These are phyloP conservation scores for Turnera subulata DNA, from an alignment of 345 rosid genomes.

Conservation along the genomic window DNA sequence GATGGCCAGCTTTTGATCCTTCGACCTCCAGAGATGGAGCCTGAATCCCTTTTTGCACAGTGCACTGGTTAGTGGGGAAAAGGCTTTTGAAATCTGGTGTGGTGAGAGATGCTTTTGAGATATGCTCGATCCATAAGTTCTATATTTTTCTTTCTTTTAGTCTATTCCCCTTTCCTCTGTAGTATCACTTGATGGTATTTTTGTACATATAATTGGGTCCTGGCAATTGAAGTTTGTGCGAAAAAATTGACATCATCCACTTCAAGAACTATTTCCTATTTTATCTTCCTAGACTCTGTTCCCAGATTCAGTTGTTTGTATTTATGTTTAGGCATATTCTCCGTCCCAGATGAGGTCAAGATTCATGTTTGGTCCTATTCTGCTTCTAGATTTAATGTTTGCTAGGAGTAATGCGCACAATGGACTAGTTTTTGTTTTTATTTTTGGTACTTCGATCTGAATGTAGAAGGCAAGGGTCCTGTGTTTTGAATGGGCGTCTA, in stretches of 20 bases:
- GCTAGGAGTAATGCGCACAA: no score
- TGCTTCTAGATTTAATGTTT: no score
- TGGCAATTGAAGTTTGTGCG: conserved; percentile 17
- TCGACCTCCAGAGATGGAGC: not conserved
- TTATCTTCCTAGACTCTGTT: not conserved
- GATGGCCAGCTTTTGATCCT: not conserved
- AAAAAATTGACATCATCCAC: conserved; percentile 1
- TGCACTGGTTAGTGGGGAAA: conserved; percentile 3
- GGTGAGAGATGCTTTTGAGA: not conserved
- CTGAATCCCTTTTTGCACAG: not conserved
- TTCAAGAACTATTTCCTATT: not conserved
- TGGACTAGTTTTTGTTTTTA: no score
- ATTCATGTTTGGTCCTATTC: not conserved
- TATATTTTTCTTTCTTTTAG: not conserved
- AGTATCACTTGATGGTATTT: conserved; percentile 9
- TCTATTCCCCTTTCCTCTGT: conserved; percentile 10
- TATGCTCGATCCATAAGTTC: conserved; percentile 4
- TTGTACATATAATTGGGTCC: conserved; percentile 26
- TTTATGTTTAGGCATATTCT: conserved; percentile 6
- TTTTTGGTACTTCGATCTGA: no score
- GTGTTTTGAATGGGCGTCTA: no score
- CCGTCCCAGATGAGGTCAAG: not conserved
- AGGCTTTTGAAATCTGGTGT: conserved; percentile 7
- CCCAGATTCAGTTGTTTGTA: conserved; percentile 8
- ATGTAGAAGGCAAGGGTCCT: no score